Evolutionary conservation across 2,329 filamentous ascomycete genomes (phyloP).

Genomic region (Neurospora sp.): DNA sequence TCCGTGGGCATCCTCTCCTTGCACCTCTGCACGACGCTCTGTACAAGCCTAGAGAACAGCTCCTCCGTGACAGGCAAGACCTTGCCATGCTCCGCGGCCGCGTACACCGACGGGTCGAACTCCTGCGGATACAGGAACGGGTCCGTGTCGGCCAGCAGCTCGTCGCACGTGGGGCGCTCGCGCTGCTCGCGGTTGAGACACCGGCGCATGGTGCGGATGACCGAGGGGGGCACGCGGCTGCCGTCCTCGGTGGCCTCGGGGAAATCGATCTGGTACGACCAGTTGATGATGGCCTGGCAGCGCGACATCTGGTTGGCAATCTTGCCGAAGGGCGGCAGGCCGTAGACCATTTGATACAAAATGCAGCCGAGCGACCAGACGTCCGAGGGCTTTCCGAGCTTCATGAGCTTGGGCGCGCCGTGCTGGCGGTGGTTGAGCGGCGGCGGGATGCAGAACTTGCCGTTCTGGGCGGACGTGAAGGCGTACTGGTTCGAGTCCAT

Average conservation of each 20-base stretch:
- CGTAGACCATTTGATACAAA: slow-evolving; percentile 95
- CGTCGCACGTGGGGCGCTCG: slow-evolving; percentile 52
- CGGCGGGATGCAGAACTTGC: slow-evolving; percentile 25
- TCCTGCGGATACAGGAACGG: slow-evolving; percentile 55
- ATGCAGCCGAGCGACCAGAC: slow-evolving; percentile 97
- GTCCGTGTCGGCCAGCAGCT: slow-evolving; percentile 49
- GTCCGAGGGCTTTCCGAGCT: slow-evolving; percentile 89
- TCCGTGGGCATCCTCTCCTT: slow-evolving; percentile 49
- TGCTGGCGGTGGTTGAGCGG: slow-evolving; percentile 24
- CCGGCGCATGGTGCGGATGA: slow-evolving; percentile 51
- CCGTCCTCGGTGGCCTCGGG: slow-evolving; percentile 53
- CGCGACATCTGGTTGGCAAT: slow-evolving; percentile 79
- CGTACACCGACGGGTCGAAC: slow-evolving; percentile 24
- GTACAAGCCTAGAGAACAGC: slow-evolving; percentile 49
- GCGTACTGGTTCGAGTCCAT: slow-evolving; percentile 63
- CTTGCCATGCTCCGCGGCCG: slow-evolving; percentile 27
- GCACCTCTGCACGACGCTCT: slow-evolving; percentile 51
- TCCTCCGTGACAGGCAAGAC: slow-evolving; percentile 53
- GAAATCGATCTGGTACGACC: slow-evolving; percentile 62
- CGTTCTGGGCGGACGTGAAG: slow-evolving; percentile 28
- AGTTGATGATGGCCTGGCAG: slow-evolving; percentile 80
- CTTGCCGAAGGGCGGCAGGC: slow-evolving; percentile 89
- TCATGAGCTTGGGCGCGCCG: slow-evolving; percentile 65
- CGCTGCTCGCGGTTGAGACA: slow-evolving; percentile 54
- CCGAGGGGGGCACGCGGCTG: slow-evolving; percentile 46